Base-by-base conservation (phyloP, 1,284 basidiomycete species). In the Puccinia horiana region DNA sequence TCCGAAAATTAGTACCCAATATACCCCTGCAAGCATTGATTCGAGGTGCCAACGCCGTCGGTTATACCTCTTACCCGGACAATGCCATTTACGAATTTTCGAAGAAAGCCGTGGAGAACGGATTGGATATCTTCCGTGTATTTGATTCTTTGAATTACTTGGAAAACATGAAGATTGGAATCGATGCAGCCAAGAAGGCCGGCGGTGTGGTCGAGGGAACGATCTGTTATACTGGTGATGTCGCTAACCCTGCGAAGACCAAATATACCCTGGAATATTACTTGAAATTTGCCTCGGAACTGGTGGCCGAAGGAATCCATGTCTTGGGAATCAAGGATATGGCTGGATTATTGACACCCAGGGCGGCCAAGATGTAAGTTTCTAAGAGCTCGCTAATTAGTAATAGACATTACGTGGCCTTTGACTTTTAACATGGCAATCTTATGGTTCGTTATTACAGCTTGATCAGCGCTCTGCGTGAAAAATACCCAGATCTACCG, bases 211-310 rank as follows among this genome's bases (percentile, higher is more conserved):
- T 93, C 83, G 95, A 98, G 88, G 97, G 94, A 70, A 96, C 95
- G 84, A 95, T 99, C 86, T 99, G 97, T 90, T 99, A 99, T 90
- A 96, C 94, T 85, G 97, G 97, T 84, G 97, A 99, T 87, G 93
- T 98, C 76, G 96, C 95, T 76, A 94, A 92, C 89, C 93, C 94
- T 82, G 95, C 93, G 88, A 95, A 96, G 89, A 95, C 91, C 85
- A 99, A 99, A 89, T 99, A 99, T 89, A 98, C 96, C 37, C 90
- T 99, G 78, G 89, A 98, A 87, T 99, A 99, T 90, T 99, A 99
- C 89, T 91, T 99, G 85, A 92, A 97, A 89, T 95, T 99, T 87
- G 92, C 97, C 83, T 92, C 96, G 85, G 90, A 98, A 88, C 92
- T 99, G 79, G 95, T 99, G 84, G 89, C 91, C 81, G 95, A 97